These are phyloP conservation scores for Pleurotus cornucopiae DNA, from an alignment of 768 basidiomycete genomes.

Conservation along the genomic window DNA sequence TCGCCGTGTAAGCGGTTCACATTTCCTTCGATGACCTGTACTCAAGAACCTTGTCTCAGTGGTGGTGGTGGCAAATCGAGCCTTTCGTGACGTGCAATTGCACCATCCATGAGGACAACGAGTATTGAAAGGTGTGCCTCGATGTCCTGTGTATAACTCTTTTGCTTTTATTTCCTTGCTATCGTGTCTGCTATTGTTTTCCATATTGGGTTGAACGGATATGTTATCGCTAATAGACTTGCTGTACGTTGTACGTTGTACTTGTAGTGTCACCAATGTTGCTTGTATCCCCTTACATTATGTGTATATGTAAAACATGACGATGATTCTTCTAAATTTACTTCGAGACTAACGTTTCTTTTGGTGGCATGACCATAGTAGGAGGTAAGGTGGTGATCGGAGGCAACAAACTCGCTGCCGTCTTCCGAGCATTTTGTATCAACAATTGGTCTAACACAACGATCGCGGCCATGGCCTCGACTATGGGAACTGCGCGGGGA, in stretches of 20 bases:
- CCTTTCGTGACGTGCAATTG: constrained; percentile 61
- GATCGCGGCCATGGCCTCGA: constrained; percentile 95
- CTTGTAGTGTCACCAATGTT: too few species aligned
- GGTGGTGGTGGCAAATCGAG: constrained; percentile 83
- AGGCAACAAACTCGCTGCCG: constrained; percentile 76
- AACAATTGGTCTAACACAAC: constrained; percentile 94
- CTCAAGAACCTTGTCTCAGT: constrained; percentile 34
- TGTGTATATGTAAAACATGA: neutral
- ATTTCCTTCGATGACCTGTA: neutral
- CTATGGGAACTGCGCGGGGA: constrained; percentile 94
- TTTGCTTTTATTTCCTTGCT: too few species aligned
- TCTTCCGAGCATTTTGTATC: constrained; percentile 79
- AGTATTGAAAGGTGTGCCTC: constrained; percentile 17
- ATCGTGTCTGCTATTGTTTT: neutral
- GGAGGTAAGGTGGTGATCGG: constrained; percentile 85
- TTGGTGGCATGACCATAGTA: constrained; percentile 77
- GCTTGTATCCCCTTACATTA: neutral
- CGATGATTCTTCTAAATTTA: neutral
- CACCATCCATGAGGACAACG: constrained; percentile 52
- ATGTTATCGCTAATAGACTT: constrained; percentile 4
- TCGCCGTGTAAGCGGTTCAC: constrained; percentile 47
- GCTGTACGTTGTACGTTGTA: too few species aligned
- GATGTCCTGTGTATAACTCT: too few species aligned
- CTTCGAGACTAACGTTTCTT: neutral
- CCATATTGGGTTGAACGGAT: neutral